A percentile compares a stretch with the other conserved stretches of the same genome.
These are phyloP conservation scores for Setomelanomma holmii DNA, from an alignment of 2,329 filamentous ascomycete genomes.

Conservation along the genomic window DNA sequence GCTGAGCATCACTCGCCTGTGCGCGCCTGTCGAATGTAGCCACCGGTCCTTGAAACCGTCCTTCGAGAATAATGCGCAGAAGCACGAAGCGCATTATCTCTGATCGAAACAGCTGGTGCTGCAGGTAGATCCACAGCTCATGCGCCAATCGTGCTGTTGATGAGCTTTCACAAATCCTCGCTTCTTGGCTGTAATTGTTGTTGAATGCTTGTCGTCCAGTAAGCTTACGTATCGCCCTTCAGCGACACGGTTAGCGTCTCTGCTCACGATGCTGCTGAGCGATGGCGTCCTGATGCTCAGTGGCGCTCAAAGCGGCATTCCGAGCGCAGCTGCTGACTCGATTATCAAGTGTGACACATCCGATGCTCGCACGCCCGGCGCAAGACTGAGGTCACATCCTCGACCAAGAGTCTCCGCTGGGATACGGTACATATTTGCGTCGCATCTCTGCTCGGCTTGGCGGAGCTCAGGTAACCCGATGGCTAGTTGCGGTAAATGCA, in stretches of 20 bases:
- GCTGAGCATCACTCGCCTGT: slow-evolving; percentile 12
- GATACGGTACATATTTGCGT: slow-evolving; percentile 14
- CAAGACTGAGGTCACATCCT: slow-evolving; percentile 3
- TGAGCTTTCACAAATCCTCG: slow-evolving; percentile 8
- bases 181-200: slow-evolving; percentile 11
- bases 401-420: slow-evolving; percentile 10
- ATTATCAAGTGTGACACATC: slow-evolving; percentile 34
- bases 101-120: slow-evolving; percentile 20
- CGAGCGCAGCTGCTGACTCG: slow-evolving; percentile 29
- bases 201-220: slow-evolving; percentile 24
- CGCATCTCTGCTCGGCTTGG: slow-evolving; percentile 25
- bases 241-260: slow-evolving; percentile 17
- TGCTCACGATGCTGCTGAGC: slow-evolving; percentile 13
- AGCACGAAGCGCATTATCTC: slow-evolving; percentile 11
- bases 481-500: slow-evolving; percentile 12
- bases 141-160: slow-evolving; percentile 3
- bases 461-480: slow-evolving; percentile 8
- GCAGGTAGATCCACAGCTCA: slow-evolving; percentile 11
- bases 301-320: slow-evolving; percentile 33
- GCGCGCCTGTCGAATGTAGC: slow-evolving; percentile 18
- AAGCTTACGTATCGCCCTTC: slow-evolving; percentile 21
- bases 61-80: slow-evolving; percentile 18
- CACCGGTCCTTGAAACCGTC: slow-evolving; percentile 16
- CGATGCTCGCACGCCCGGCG: slow-evolving; percentile 13
- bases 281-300: slow-evolving; percentile 22